phyloP scores from a whole-genome alignment of 139 green algal genomes.

The Limnomonas spitsbergensis region DNA sequence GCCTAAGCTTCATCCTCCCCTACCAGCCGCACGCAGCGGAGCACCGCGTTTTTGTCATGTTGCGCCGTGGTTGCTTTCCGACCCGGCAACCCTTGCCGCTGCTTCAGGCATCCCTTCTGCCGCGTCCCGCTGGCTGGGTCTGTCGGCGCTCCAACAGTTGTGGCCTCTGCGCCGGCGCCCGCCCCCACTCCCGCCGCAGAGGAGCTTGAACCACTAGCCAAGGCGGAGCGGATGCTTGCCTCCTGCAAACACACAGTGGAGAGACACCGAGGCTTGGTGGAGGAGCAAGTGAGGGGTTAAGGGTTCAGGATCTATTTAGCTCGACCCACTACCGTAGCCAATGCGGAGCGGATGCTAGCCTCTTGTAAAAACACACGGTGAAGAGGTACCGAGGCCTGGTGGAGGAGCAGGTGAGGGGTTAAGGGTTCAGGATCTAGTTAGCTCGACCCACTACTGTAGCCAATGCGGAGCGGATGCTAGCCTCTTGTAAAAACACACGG shows the following conservation, averaged over 20 bases:
- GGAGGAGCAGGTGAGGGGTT: neutral
- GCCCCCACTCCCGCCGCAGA: no score
- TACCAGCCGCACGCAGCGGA: no score
- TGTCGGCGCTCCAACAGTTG: no score
- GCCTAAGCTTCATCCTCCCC: no score
- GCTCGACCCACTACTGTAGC: no score
- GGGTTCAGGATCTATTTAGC: neutral
- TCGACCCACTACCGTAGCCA: no score
- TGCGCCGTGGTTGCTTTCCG: no score
- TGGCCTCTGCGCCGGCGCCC: no score
- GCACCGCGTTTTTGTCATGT: no score
- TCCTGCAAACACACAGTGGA: neutral
- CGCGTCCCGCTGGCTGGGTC: no score
- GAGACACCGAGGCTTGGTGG: neutral
- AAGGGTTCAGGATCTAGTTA: neutral
- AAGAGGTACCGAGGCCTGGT: neutral
- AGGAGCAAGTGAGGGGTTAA: neutral
- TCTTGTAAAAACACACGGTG: neutral
- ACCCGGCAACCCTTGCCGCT: no score
- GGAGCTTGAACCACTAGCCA: neutral
- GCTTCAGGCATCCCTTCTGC: no score
- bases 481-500: neutral
- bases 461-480: neutral
- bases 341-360: neutral
- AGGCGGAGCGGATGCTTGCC: neutral